Evolutionary conservation across 345 rosid genomes (phyloP), one percentile per base, ranked within the genome.

Genomic region (Brassica nigra): DNA sequence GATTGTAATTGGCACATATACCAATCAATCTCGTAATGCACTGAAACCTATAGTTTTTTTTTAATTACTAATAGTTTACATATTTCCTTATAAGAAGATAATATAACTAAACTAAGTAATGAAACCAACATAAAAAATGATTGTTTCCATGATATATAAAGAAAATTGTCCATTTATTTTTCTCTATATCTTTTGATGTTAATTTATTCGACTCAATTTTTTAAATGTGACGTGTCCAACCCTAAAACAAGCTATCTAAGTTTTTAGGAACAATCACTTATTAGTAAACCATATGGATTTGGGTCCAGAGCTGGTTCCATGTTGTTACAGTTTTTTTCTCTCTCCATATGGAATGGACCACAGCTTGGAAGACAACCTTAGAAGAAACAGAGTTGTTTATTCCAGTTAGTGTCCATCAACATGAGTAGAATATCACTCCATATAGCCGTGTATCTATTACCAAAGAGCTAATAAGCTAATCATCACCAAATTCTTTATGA

Each of bases 1-100:
- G 82, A 76, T 74, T 76, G 84, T 81, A 87, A 87, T 81, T 80
- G 85, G 70, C 55, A 62, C 62, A 31, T 59, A 18, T 34, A 34
- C 6, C 55, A 16, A 57, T 68, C 73, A 42, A 34, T 70, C 58
- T 70, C 47, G 15, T 70, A 36, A 78, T 29, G 47, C 71, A 78
- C 65, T 4, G 66, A 78, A 36, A 59, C 66, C 14, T 42, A 39
- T 42, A 42, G 8, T 57, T n/a, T 16, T 10, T 42, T n/a, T 23
- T 23, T 23, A 23, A 23, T 23, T 39, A 3, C n/a, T 44, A 76
- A 20, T 59, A 69, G 14, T 14, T 39, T 55, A 16, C 8, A 54
- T 54, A 16, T 8, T 27, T 16, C 28, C 36, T 64, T 34, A 3
- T 3, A 44, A 9, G 15, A 73, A 55, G 58, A 61, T 6, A 62